Conservation (phyloP, 805 yeast genomes). For the Isabelozyma pseudorhagii region DNA sequence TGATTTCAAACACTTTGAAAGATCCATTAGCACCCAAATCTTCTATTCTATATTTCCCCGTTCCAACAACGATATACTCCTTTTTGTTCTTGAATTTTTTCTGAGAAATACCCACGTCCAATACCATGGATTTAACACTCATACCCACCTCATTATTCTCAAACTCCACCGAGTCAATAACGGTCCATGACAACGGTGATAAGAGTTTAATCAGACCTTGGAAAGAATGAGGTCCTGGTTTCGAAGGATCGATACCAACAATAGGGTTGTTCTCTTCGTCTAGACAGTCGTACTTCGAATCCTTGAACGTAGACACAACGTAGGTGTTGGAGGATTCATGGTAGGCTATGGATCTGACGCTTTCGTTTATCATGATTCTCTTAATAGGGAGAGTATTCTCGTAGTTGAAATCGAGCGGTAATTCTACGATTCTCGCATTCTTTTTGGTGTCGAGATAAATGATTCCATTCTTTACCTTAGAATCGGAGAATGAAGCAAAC, state of each 20-base stretch:
- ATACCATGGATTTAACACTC: slow-evolving; percentile 50
- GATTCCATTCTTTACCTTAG: slow-evolving; percentile 45
- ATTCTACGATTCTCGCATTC: slow-evolving; percentile 60
- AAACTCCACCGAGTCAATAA: slow-evolving; percentile 66
- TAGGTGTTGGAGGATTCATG: slow-evolving; percentile 65
- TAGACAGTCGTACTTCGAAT: slow-evolving; percentile 57
- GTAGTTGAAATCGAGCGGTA: slow-evolving; percentile 49
- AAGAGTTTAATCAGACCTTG: slow-evolving; percentile 62
- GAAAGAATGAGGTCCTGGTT: slow-evolving; percentile 54
- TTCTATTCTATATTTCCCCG: slow-evolving; percentile 72
- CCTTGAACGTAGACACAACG: slow-evolving; percentile 57
- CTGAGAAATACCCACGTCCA: slow-evolving; percentile 43
- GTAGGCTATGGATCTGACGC: slow-evolving; percentile 63
- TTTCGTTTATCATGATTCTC: slow-evolving; percentile 51
- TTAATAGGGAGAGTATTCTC: slow-evolving; percentile 61
- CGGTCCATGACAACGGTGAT: slow-evolving; percentile 73
- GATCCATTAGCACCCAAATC: slow-evolving; percentile 79
- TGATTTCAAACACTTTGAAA: slow-evolving; percentile 68
- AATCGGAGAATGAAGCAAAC: slow-evolving; percentile 52
- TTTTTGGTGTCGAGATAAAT: slow-evolving; percentile 69
- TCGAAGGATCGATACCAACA: slow-evolving; percentile 51
- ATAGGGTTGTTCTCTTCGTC: slow-evolving; percentile 73
- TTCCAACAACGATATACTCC: slow-evolving; percentile 76
- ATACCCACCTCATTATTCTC: slow-evolving; percentile 66
- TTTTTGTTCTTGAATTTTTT: slow-evolving; percentile 48